Evolutionary conservation across 2,329 filamentous ascomycete species (phyloP).

Genomic region (Colletotrichum spinosum): DNA sequence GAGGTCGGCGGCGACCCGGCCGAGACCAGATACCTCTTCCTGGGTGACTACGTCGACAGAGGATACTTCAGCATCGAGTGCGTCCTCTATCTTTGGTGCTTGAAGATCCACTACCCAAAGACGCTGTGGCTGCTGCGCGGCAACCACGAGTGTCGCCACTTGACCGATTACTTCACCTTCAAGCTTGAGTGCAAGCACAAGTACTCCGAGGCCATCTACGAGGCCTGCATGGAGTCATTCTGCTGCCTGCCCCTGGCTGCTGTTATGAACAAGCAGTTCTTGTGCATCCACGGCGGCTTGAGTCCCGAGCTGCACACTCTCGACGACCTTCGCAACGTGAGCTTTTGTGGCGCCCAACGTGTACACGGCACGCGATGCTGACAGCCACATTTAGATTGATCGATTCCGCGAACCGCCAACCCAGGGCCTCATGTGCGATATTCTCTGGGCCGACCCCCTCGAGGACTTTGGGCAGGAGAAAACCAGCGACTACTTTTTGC

Average conservation of each 20-base stretch:
- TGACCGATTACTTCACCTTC: constrained; percentile 99
- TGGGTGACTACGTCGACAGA: constrained; percentile 97
- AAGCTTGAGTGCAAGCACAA: constrained; percentile 99
- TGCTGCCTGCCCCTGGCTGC: constrained; percentile 92
- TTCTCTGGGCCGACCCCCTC: constrained; percentile 97
- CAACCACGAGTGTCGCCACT: constrained; percentile 98
- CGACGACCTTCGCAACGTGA: constrained; percentile 89
- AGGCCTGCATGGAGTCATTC: constrained; percentile 99
- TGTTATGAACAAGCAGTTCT: constrained; percentile 99
- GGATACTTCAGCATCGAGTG: constrained; percentile 99
- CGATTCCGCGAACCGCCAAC: constrained; percentile 98
- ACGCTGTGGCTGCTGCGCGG: constrained; percentile 96
- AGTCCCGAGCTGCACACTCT: constrained; percentile 96
- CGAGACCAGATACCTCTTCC: constrained; percentile 95
- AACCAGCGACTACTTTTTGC: constrained; percentile 95
- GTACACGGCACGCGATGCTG: constrained; percentile 2
- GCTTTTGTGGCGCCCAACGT: background rate
- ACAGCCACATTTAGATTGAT: constrained; percentile 75
- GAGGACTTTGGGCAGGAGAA: constrained; percentile 99
- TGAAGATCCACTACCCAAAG: constrained; percentile 99
- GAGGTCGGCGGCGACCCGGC: constrained; percentile 97
- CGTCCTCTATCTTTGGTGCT: constrained; percentile 95
- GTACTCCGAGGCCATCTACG: constrained; percentile 95
- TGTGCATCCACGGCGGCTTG: constrained; percentile 96
- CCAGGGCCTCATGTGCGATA: constrained; percentile 98